Evolutionary conservation across 1,139 yeast species (phyloP), one percentile per base, ranked within the genome.

Genomic region (Diutina mesorugosa): DNA sequence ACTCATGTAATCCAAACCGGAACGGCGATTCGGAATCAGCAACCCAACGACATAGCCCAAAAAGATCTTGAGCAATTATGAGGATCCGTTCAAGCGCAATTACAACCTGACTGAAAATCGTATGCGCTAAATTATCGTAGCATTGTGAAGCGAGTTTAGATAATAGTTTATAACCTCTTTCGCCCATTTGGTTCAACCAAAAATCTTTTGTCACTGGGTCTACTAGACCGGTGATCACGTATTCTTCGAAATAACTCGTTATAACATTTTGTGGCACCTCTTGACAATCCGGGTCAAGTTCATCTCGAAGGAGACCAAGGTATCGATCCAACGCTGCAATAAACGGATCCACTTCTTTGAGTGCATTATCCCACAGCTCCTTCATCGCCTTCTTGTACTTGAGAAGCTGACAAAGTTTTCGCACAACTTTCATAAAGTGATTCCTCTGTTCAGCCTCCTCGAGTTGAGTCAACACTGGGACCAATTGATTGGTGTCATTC

Each of bases 131-230:
- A 7, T 6, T 30, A 6, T 50, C 53, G 14, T 50, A 50, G 21
- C 53, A 50, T 16, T 50, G 53, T 6, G 45, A 72, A 0, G 87
- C 85, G 28, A 77, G 59, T 57, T 77, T 79, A 10, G 70, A 69
- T 79, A 91, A 79, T 61, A 80, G 74, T 60, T 81, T 83, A 51
- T 81, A 67, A 12, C 90, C 90, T 59, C 88, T 72, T 60, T 87
- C 93, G 1, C 89, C 90, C 48, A 87, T 72, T 58, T 76, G 80
- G 60, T 76, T 75, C 26, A 73, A 60, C 78, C 78, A 76, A 60
- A 61, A 76, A 61, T 76, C 80, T 56, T 69, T 71, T 16, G 70
- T 61, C 2, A 58, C 46, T 41, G 69, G 72, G 1, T 81, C 77
- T 59, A 85, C 74, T 55, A 81, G 69, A 1, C 87, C 85, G 0